Conservation (phyloP, 805 yeast species). For the Ogataea siamensis region DNA sequence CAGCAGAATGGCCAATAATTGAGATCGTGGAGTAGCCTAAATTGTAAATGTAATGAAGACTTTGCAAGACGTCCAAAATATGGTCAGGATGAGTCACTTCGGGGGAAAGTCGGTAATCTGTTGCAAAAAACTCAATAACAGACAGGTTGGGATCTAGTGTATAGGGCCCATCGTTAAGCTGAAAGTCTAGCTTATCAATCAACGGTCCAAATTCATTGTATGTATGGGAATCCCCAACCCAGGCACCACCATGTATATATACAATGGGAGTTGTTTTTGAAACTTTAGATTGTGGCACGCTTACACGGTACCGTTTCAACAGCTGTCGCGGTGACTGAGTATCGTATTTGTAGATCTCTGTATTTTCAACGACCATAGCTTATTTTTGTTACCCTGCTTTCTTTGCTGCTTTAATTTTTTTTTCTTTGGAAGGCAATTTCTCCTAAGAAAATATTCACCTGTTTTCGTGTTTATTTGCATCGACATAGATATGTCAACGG, state of each 20-base stretch:
- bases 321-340: slow-evolving; percentile 19
- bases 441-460: slow-evolving; percentile 1
- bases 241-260: slow-evolving; percentile 85
- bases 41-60: slow-evolving; percentile 33
- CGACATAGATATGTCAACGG: slow-evolving; percentile 20
- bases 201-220: slow-evolving; percentile 49
- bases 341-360: slow-evolving; percentile 10
- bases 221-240: slow-evolving; percentile 72
- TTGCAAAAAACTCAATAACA: slow-evolving; percentile 33
- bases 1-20: slow-evolving; percentile 77
- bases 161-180: slow-evolving; percentile 11
- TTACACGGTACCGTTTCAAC: slow-evolving; percentile 16
- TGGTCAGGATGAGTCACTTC: slow-evolving; percentile 61
- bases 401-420: neutral
- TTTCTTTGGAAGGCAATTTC: slow-evolving; percentile 8
- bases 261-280: slow-evolving; percentile 31
- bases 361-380: slow-evolving; percentile 10
- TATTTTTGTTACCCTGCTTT: slow-evolving; percentile 2
- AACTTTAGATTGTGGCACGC: slow-evolving; percentile 5
- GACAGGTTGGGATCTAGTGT: neutral
- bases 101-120: slow-evolving; percentile 70
- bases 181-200: slow-evolving; percentile 21
- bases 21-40: slow-evolving; percentile 27
- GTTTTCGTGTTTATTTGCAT: slow-evolving; percentile 5
- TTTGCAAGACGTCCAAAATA: slow-evolving; percentile 50